These are phyloP conservation scores for Lycium barbarum DNA, from an alignment of 257 asterid species.

Conservation along the genomic window DNA sequence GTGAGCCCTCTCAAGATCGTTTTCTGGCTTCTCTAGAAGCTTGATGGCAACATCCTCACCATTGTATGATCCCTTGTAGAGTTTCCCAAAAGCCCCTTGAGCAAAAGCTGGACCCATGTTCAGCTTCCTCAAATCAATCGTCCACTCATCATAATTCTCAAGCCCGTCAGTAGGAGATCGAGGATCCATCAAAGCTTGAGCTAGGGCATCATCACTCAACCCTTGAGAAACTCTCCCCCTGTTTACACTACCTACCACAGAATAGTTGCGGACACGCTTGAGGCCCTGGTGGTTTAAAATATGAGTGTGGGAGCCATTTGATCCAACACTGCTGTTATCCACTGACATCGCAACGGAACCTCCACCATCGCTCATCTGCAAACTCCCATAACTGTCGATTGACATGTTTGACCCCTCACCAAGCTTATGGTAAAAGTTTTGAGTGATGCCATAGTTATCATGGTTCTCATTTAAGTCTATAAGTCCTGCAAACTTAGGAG, in stretches of 20 bases:
- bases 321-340: slow-evolving; percentile 90
- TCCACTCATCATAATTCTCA: slow-evolving; percentile 88
- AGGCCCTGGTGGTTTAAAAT: slow-evolving; percentile 86
- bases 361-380: slow-evolving; percentile 90
- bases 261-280: slow-evolving; percentile 71
- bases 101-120: slow-evolving; percentile 98
- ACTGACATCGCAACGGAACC: slow-evolving; percentile 90
- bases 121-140: slow-evolving; percentile 90
- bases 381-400: slow-evolving; percentile 79
- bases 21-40: slow-evolving; percentile 90
- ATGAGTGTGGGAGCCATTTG: slow-evolving; percentile 79
- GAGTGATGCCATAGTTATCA: slow-evolving; percentile 72
- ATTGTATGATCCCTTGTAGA: slow-evolving; percentile 85
- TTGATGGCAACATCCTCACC: slow-evolving; percentile 96
- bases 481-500: slow-evolving; percentile 75
- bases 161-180: slow-evolving; percentile 82
- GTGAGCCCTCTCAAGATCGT: slow-evolving; percentile 77
- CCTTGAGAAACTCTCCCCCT: slow-evolving; percentile 74
- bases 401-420: slow-evolving; percentile 93
- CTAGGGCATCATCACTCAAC: slow-evolving; percentile 82
- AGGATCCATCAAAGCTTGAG: slow-evolving; percentile 90
- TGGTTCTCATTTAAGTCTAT: slow-evolving; percentile 76
- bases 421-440: slow-evolving; percentile 83
- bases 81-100: slow-evolving; percentile 97
- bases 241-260: slow-evolving; percentile 75